Evolutionary conservation across 139 green algal genomes (phyloP), one percentile per base, ranked within the genome.

Genomic region (Trebouxia sp.): DNA sequence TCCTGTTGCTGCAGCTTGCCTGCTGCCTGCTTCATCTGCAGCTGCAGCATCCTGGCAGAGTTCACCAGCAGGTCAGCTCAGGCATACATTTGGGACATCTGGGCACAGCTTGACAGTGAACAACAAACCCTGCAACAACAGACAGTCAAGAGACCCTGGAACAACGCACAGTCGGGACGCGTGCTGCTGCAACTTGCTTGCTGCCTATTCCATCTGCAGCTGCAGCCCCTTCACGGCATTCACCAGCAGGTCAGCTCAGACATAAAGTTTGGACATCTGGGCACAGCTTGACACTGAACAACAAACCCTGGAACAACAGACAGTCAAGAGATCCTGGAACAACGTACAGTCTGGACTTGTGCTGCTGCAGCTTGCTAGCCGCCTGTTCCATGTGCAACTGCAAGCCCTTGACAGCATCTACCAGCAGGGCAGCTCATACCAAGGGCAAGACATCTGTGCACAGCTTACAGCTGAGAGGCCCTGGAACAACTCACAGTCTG

Each of bases 341-440:
- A 62, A 48, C 35, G 66, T 42, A 83, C 69, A 76, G 24, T 30
- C 30, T 26, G 26, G 11, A n/a, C 30, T 65, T 12, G 17, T 75
- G 32, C 58, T 51, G 22, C 10, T 89, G 79, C 47, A 89, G 80
- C 30, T 77, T 55, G 24, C 75, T 75, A 30, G 91, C 65, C 51
- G 79, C 37, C 22, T 75, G 41, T 0, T 65, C 78, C 78, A 92
- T 82, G 69, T 90, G 84, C 55, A 83, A 72, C 53, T 88, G 82
- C 67, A 87, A 6, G 3, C 47, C 32, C 58, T 76, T 76, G 37
- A 82, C 17, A 32, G 38, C 39, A n/a, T 72, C 58, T 6, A 45
- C 14, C 15, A 83, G 66, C 30, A 83, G 28, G 35, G 79, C 58
- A 6, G n/a, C 35, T n/a, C n/a, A n/a, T n/a, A n/a, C n/a, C n/a